Conservation (phyloP, 129 eudicot species). For the Sambucus nigra region DNA sequence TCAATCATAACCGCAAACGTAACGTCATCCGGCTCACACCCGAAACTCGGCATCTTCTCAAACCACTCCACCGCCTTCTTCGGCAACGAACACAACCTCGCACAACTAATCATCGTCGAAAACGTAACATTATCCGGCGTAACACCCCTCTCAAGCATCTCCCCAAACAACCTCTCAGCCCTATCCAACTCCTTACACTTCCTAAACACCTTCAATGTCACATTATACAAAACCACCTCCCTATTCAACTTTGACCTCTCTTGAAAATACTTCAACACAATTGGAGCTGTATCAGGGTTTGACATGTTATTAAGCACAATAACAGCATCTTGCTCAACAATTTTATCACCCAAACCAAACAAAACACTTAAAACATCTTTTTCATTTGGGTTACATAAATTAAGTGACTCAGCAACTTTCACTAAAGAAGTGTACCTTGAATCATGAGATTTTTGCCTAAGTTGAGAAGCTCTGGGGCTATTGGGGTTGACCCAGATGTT, state of each 20-base stretch:
- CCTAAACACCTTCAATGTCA: constrained; percentile 66
- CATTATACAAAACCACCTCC: constrained; percentile 63
- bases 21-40: constrained; percentile 61
- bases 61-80: constrained; percentile 81
- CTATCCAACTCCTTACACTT: constrained; percentile 53
- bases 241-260: constrained; percentile 22
- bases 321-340: constrained; percentile 73
- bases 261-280: constrained; percentile 48
- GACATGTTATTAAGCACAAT: constrained; percentile 61
- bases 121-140: constrained; percentile 74
- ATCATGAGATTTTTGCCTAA: constrained; percentile 43
- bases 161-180: constrained; percentile 67
- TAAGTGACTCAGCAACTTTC: constrained; percentile 40
- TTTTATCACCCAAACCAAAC: constrained; percentile 26
- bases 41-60: constrained; percentile 62
- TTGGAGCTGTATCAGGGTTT: constrained; percentile 32
- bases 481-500: constrained; percentile 86
- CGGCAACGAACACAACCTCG: constrained; percentile 54
- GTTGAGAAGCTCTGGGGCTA: constrained; percentile 52
- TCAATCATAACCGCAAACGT: constrained; percentile 78
- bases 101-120: constrained; percentile 77
- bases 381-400: constrained; percentile 40
- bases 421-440: constrained; percentile 53
- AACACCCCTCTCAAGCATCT: constrained; percentile 68
- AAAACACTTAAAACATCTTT: constrained; percentile 28